Conservation (phyloP, 768 basidiomycete species). For the Postia placenta region DNA sequence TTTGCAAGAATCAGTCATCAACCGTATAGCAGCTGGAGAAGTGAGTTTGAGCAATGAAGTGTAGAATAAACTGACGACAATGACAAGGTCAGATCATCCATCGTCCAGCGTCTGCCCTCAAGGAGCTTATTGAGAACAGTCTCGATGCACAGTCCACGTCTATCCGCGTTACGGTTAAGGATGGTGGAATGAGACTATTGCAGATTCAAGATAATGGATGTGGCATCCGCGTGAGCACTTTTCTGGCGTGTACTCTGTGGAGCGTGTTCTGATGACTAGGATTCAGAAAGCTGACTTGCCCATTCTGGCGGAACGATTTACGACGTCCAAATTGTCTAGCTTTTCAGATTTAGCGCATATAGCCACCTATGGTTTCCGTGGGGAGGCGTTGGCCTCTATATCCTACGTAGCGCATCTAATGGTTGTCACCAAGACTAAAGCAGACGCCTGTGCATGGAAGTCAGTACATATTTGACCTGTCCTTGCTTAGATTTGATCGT, state of each 20-base stretch:
- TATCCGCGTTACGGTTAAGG: constrained; percentile 85
- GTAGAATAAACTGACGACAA: neutral
- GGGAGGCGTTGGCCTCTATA: constrained; percentile 94
- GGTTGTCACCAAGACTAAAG: constrained; percentile 85
- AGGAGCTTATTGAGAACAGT: constrained; percentile 92
- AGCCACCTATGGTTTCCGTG: constrained; percentile 92
- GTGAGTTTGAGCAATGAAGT: constrained; percentile 20
- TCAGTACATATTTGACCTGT: constrained; percentile 34
- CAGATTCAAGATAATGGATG: constrained; percentile 97
- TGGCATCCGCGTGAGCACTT: constrained; percentile 76
- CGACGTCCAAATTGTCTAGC: constrained; percentile 85
- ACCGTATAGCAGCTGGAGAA: constrained; percentile 75
- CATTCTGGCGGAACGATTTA: constrained; percentile 90
- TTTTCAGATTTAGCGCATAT: constrained; percentile 85
- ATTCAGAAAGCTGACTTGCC: constrained; percentile 79
- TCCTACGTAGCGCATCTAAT: constrained; percentile 88
- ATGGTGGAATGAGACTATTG: constrained; percentile 90
- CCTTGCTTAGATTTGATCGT: neutral
- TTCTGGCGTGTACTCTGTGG: neutral
- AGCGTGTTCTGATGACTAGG: neutral
- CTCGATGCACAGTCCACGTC: constrained; percentile 90
- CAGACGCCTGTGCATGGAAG: constrained; percentile 89
- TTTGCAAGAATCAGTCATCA: constrained; percentile 79
- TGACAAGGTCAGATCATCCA: constrained; percentile 61
- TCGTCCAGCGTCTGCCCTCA: constrained; percentile 89